Evolutionary conservation across 1,284 basidiomycete genomes (phyloP), one percentile per base, ranked within the genome.

Genomic region (Megacollybia platyphylla): DNA sequence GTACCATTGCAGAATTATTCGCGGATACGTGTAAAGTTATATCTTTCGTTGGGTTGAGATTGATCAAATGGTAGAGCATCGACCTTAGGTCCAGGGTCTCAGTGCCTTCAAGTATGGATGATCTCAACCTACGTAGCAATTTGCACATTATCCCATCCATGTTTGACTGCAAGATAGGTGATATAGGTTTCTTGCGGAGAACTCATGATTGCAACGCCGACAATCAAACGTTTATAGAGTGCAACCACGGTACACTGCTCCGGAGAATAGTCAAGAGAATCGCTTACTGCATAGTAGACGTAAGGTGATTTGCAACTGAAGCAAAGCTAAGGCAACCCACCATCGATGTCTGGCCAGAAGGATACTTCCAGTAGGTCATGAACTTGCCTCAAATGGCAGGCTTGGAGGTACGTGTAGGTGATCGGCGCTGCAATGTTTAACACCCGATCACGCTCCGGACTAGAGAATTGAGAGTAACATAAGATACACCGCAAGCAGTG

Each of bases 121-220:
- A 29, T 44, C 20, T 1, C 20, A 40, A 57, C 68, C 29, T 56
- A 85, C 83, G 79, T 81, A 17, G 81, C 84, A 43, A 87, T 80
- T 44, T 78, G 73, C 2, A 74, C 66, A 49, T 77, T 79, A 45
- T 87, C 80, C 85, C 85, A 87, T 2, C 85, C 82, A 8, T 76
- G 65, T 49, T 71, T 74, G 34, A 87, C 83, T 29, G 68, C 78
- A 7, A 87, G 67, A 49, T 85, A 87, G 4, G 82, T 86, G 44
- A 87, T 82, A 51, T 87, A 87, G 2, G 80, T 78, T 54, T 85
- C 80, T 43, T 72, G 71, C 0, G 84, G 84, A n/a, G 80, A 85
- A 55, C 77, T 84, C 42, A 86, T 58, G 44, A 87, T 71, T 0
- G 79, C 82, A 9, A 72, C 71, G n/a, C 84, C 85, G 11, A 87